Evolutionary conservation across 2,329 filamentous ascomycete species (phyloP).

Genomic region (Aspergillus viridinutans): DNA sequence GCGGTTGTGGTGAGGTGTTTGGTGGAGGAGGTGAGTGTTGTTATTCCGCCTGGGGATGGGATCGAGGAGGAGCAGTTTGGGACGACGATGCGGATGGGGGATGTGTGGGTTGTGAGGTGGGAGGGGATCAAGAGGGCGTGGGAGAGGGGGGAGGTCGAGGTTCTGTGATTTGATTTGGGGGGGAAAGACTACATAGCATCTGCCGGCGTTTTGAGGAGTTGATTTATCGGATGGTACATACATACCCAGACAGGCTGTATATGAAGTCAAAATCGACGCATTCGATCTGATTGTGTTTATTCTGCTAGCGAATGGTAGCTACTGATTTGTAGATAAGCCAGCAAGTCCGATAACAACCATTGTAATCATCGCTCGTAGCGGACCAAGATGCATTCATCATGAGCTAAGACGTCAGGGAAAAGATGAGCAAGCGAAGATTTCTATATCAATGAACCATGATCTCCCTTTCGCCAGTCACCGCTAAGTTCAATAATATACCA

Average conservation of each 20-base stretch:
- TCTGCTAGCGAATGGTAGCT: conserved; percentile 5
- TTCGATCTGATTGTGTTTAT: background rate
- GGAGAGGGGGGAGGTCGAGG: conserved; percentile 41
- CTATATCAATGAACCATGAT: conserved; percentile 7
- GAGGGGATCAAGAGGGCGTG: conserved; percentile 63
- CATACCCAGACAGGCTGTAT: background rate
- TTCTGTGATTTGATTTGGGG: conserved; percentile 28
- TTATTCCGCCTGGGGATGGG: conserved; percentile 30
- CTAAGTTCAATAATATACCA: conserved; percentile 17
- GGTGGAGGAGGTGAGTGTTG: conserved; percentile 44
- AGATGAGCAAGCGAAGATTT: conserved; percentile 1
- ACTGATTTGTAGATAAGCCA: background rate
- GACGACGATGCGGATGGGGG: conserved; percentile 49
- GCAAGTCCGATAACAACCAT: no score
- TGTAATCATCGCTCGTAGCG: background rate
- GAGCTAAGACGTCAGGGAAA: background rate
- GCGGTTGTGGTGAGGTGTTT: conserved; percentile 75
- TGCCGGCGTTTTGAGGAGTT: background rate
- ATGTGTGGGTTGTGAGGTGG: conserved; percentile 67
- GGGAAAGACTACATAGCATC: background rate
- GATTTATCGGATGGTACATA: background rate
- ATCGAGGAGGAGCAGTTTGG: conserved; percentile 28
- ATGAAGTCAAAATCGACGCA: background rate
- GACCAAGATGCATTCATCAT: background rate
- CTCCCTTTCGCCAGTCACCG: conserved; percentile 17